A percentile compares a stretch with the other conserved stretches of the same genome.
phyloP scores from a whole-genome alignment of 1,139 yeast species.

The Suhomyces anneliseae region DNA sequence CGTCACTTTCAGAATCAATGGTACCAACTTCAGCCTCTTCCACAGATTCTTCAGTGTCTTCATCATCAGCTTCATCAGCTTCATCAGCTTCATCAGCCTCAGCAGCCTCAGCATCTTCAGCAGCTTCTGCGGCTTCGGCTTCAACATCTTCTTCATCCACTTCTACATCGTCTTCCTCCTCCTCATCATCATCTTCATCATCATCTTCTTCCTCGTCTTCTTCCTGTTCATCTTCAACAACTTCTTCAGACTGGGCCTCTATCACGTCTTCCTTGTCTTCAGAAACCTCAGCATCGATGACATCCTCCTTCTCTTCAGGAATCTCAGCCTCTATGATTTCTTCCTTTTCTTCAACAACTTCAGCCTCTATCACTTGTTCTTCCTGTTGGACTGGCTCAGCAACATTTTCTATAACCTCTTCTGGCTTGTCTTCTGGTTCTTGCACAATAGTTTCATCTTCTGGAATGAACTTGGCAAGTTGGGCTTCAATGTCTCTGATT shows the following conservation, averaged over 20 bases:
- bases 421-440: neutral
- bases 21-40: neutral
- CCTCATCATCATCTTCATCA: neutral
- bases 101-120: neutral
- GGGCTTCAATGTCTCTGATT: constrained; percentile 7
- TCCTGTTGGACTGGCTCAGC: neutral
- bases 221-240: neutral
- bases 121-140: neutral
- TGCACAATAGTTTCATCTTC: neutral
- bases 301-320: neutral
- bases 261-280: neutral
- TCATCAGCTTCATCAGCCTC: neutral
- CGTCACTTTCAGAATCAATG: neutral
- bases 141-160: neutral
- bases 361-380: neutral
- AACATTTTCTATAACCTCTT: neutral
- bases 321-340: neutral
- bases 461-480: neutral
- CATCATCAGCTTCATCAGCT: neutral
- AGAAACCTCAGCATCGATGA: neutral
- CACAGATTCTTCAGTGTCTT: neutral
- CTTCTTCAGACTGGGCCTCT: neutral
- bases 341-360: neutral
- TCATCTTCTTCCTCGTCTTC: neutral
- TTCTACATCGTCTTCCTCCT: neutral